Percentiles rank a stretch among this genome's conserved stretches.
Evolutionary conservation across 2,329 filamentous ascomycete genomes (phyloP).

Genomic region (Trichoderma oligosporum): DNA sequence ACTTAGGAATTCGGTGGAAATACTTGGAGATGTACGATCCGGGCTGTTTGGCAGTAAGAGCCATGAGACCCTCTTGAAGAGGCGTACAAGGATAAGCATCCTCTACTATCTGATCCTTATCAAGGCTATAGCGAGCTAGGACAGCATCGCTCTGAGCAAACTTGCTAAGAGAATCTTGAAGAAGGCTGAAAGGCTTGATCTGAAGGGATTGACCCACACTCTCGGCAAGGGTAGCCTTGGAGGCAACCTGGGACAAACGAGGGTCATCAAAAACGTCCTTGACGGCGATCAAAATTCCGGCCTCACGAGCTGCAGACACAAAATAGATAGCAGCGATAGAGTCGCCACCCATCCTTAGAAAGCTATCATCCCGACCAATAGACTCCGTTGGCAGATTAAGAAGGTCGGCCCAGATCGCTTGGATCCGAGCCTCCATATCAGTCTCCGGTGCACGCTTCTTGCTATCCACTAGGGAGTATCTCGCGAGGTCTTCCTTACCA

Average conservation of each 20-base stretch:
- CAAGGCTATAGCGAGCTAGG: neutral
- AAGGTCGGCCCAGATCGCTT: constrained; percentile 31
- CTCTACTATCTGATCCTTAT: constrained; percentile 21
- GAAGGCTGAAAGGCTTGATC: constrained; percentile 5
- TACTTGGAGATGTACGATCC: constrained; percentile 24
- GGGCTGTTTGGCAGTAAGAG: constrained; percentile 24
- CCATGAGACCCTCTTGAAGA: constrained; percentile 39
- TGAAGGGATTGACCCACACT: neutral
- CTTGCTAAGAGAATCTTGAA: neutral
- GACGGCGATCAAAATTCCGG: constrained; percentile 19
- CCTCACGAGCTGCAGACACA: constrained; percentile 15
- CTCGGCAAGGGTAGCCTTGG: neutral
- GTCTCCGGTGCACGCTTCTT: constrained; percentile 22
- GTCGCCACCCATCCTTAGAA: constrained; percentile 24
- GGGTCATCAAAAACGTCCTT: constrained; percentile 16
- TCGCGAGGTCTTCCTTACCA: constrained; percentile 16
- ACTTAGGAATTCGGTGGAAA: constrained; percentile 15
- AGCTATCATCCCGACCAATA: constrained; percentile 23
- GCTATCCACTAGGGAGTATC: constrained; percentile 27
- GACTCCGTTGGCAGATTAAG: neutral
- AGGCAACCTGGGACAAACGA: constrained; percentile 8
- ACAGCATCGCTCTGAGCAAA: neutral
- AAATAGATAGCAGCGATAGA: constrained; percentile 25
- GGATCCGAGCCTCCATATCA: constrained; percentile 28
- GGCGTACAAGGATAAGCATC: constrained; percentile 38